These are phyloP conservation scores for Candida chauliodis DNA, from an alignment of 805 yeast genomes.

Conservation along the genomic window DNA sequence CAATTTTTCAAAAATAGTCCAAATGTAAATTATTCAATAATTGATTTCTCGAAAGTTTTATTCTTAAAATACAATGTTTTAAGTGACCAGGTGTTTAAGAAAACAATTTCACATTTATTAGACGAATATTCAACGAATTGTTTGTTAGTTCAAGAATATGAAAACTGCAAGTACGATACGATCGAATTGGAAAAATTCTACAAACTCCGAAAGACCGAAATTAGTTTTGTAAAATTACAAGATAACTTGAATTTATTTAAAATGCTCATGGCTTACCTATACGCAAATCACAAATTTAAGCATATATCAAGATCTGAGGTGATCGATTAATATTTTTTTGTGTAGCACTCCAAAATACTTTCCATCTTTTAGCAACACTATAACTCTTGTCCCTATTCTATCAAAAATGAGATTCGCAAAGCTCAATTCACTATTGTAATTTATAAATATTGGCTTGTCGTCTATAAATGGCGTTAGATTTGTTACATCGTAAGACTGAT, in stretches of 20 bases:
- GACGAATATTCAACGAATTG: slow-evolving; percentile 12
- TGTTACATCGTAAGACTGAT: slow-evolving; percentile 24
- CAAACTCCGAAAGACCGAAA: not conserved
- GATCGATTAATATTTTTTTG: slow-evolving; percentile 51
- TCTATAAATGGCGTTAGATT: slow-evolving; percentile 44
- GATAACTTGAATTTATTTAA: slow-evolving; percentile 12
- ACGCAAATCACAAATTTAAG: slow-evolving; percentile 9
- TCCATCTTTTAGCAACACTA: slow-evolving; percentile 44
- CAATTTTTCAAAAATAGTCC: slow-evolving; percentile 15
- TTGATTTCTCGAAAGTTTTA: slow-evolving; percentile 6
- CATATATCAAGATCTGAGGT: slow-evolving; percentile 18
- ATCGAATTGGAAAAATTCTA: slow-evolving; percentile 1
- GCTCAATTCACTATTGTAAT: slow-evolving; percentile 45
- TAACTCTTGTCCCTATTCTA: slow-evolving; percentile 49
- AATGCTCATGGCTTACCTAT: slow-evolving; percentile 11
- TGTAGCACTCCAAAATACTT: slow-evolving; percentile 49
- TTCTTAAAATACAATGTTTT: slow-evolving; percentile 11
- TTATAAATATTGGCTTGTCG: slow-evolving; percentile 44
- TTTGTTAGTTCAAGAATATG: slow-evolving; percentile 8
- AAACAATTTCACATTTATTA: slow-evolving; percentile 14
- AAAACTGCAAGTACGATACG: slow-evolving; percentile 4
- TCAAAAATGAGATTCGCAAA: slow-evolving; percentile 51
- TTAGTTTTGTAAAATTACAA: slow-evolving; percentile 5
- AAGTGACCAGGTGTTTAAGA: slow-evolving; percentile 8
- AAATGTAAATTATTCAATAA: slow-evolving; percentile 7